phyloP scores from a whole-genome alignment of 2,329 filamentous ascomycete species.

The Fusarium irregulare region DNA sequence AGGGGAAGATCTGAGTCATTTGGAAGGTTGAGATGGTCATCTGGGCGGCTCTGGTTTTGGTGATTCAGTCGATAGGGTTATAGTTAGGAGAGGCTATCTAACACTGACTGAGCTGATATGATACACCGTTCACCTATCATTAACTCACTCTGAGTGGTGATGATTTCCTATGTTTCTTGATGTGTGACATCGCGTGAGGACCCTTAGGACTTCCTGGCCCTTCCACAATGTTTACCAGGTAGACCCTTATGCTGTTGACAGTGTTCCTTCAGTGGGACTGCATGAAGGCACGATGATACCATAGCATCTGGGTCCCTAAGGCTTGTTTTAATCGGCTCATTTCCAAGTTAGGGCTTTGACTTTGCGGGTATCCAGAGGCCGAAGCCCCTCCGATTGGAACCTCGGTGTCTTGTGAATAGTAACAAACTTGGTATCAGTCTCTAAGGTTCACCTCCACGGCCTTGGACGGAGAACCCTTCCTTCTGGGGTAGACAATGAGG shows the following conservation, averaged over 20 bases:
- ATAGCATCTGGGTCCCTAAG: conserved; percentile 7
- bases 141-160: conserved; percentile 43
- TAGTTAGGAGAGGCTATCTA: conserved; percentile 28
- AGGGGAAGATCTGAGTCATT: neutral
- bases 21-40: conserved; percentile 11
- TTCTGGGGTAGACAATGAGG: conserved; percentile 8
- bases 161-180: conserved; percentile 18
- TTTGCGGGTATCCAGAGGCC: conserved; percentile 1
- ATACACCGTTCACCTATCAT: conserved; percentile 26
- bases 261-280: neutral
- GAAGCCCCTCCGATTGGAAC: conserved; percentile 11
- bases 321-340: conserved; percentile 15
- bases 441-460: neutral
- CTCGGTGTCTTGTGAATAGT: conserved; percentile 4
- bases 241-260: neutral
- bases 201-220: neutral
- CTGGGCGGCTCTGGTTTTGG: conserved; percentile 21
- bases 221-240: neutral
- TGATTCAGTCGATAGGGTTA: conserved; percentile 24
- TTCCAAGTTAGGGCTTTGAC: neutral
- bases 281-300: conserved; percentile 17
- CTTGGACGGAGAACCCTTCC: neutral
- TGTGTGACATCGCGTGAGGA: conserved; percentile 11
- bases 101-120: conserved; percentile 12
- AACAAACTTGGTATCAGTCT: neutral